Conservation (phyloP, 352 stramenopile species). For the Phytophthora ohioensis region DNA sequence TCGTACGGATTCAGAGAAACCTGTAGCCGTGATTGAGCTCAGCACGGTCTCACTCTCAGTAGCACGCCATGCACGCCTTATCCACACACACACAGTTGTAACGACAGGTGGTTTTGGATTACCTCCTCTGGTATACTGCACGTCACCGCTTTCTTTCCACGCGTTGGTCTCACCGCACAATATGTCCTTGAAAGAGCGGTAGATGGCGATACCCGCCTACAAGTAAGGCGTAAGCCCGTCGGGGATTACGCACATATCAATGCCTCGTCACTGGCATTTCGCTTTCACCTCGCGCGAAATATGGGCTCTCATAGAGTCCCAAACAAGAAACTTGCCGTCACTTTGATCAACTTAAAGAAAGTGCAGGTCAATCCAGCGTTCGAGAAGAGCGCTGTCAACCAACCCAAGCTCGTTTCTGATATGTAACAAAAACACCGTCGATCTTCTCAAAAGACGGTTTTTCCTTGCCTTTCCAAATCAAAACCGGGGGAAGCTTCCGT, state of each 20-base stretch:
- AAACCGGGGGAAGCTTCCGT: not conserved
- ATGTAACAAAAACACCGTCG: slow-evolving; percentile 2
- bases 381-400: slow-evolving; percentile 5
- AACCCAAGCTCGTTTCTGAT: not conserved
- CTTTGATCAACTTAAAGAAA: slow-evolving; percentile 1
- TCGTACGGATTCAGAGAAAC: slow-evolving; percentile 22
- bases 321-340: slow-evolving; percentile 13
- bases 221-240: slow-evolving; percentile 8
- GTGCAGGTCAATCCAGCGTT: slow-evolving; percentile 9
- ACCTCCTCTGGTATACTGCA: slow-evolving; percentile 12
- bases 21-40: not conserved
- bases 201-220: slow-evolving; percentile 19
- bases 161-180: slow-evolving; percentile 21
- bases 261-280: slow-evolving; percentile 2
- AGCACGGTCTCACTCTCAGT: not conserved
- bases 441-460: slow-evolving; percentile 1
- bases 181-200: slow-evolving; percentile 24
- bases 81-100: slow-evolving; percentile 12
- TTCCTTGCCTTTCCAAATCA: not conserved
- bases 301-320: slow-evolving; percentile 14
- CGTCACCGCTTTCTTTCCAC: slow-evolving; percentile 21
- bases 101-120: slow-evolving; percentile 22
- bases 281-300: slow-evolving; percentile 10
- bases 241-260: slow-evolving; percentile 16
- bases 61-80: slow-evolving; percentile 6